Evolutionary conservation across 352 stramenopile genomes (phyloP).

Genomic region (Pythium rhizo-oryzae): DNA sequence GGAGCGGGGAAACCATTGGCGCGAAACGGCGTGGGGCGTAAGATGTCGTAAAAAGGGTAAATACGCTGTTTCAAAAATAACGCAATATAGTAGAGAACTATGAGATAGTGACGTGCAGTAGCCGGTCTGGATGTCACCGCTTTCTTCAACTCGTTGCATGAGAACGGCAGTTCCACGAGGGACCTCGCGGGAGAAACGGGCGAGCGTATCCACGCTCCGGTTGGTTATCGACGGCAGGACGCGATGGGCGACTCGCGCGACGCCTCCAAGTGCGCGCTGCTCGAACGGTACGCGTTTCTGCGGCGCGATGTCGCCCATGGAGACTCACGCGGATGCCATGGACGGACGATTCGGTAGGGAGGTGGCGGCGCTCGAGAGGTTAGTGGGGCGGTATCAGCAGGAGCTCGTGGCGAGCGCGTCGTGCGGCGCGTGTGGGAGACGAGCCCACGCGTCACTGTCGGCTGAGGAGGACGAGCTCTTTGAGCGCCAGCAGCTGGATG

Average conservation of each 20-base stretch:
- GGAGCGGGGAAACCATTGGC: conserved; percentile 23
- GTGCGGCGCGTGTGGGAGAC: conserved; percentile 9
- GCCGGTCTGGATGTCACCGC: not conserved
- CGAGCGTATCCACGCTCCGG: conserved; percentile 1
- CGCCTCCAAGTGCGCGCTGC: conserved; percentile 5
- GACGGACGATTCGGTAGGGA: no score
- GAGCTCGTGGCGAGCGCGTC: conserved; percentile 32
- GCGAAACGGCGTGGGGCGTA: conserved; percentile 15
- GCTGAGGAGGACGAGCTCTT: conserved; percentile 52
- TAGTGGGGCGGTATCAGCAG: conserved; percentile 67
- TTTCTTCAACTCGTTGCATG: conserved; percentile 13
- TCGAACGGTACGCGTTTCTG: not conserved
- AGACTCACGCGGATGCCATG: no score
- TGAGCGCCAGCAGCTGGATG: conserved; percentile 56
- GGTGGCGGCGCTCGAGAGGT: conserved; percentile 52
- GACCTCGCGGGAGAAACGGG: conserved; percentile 1
- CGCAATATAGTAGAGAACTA: not conserved
- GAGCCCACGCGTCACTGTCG: not conserved
- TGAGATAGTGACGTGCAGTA: conserved; percentile 15
- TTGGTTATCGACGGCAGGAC: not conserved
- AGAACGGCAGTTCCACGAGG: not conserved
- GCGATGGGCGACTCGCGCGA: not conserved
- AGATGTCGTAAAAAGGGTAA: conserved; percentile 15
- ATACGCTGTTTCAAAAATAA: conserved; percentile 1
- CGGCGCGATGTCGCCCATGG: not conserved